Evolutionary conservation across 306 rosid species (phyloP).

Genomic region (Calophaca sinica): DNA sequence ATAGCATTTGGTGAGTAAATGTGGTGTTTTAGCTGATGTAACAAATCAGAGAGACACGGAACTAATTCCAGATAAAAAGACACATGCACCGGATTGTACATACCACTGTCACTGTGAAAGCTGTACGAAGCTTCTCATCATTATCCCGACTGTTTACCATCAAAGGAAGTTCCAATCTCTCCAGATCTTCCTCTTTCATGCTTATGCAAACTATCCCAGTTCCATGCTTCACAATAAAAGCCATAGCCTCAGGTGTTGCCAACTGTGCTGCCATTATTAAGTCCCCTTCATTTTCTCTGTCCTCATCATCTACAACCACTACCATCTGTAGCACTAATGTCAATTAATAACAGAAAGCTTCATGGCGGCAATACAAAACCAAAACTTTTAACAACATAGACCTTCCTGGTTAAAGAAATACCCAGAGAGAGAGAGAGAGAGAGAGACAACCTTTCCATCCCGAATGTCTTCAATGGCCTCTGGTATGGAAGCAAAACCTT

Average conservation of each 20-base stretch:
- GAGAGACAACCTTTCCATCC: slow-evolving; percentile 74
- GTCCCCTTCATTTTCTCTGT: slow-evolving; percentile 95
- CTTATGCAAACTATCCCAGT: slow-evolving; percentile 89
- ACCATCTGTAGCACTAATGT: slow-evolving; percentile 65
- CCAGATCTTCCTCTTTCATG: slow-evolving; percentile 83
- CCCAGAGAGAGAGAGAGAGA: slow-evolving; percentile 35
- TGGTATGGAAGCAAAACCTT: slow-evolving; percentile 79
- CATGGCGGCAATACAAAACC: slow-evolving; percentile 18
- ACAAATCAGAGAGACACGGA: slow-evolving; percentile 48
- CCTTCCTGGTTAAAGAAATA: background rate
- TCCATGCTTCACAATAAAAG: slow-evolving; percentile 88
- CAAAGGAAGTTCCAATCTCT: slow-evolving; percentile 78
- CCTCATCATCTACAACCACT: slow-evolving; percentile 86
- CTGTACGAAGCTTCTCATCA: slow-evolving; percentile 77
- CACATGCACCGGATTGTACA: slow-evolving; percentile 45
- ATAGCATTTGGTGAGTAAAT: slow-evolving; percentile 6
- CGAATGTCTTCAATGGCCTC: slow-evolving; percentile 85
- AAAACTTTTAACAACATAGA: slow-evolving; percentile 3
- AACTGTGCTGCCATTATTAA: slow-evolving; percentile 82
- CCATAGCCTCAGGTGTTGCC: slow-evolving; percentile 94
- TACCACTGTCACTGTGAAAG: slow-evolving; percentile 93
- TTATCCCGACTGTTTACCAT: slow-evolving; percentile 81
- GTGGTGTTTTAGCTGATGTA: slow-evolving; percentile 21
- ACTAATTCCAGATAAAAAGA: slow-evolving; percentile 27
- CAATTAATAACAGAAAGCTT: slow-evolving; percentile 36